A percentile compares a stretch with the other conserved stretches of the same genome.
These are phyloP conservation scores for Nemania diffusa DNA, from an alignment of 2,329 filamentous ascomycete species.

Conservation along the genomic window DNA sequence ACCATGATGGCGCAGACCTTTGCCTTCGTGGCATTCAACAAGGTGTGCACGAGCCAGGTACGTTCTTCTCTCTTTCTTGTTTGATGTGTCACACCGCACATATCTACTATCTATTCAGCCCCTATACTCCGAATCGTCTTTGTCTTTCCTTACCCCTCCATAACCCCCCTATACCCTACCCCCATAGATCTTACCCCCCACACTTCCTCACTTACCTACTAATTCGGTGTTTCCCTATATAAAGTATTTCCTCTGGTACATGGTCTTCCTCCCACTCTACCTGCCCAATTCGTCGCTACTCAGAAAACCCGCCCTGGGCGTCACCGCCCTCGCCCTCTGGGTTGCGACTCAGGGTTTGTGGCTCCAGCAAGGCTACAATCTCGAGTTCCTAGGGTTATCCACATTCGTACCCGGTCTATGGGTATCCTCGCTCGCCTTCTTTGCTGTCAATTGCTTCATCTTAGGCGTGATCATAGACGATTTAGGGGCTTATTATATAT, in stretches of 20 bases:
- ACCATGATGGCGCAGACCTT: slow-evolving; percentile 96
- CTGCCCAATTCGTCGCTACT: slow-evolving; percentile 83
- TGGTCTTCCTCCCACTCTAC: slow-evolving; percentile 91
- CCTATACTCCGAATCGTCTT: no score
- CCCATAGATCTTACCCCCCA: not conserved
- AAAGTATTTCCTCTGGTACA: slow-evolving; percentile 98
- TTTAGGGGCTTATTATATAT: slow-evolving; percentile 46
- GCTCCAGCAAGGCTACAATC: slow-evolving; percentile 78
- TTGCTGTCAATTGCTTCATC: slow-evolving; percentile 87
- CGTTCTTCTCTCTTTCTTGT: slow-evolving; percentile 41
- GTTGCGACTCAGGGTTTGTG: slow-evolving; percentile 77
- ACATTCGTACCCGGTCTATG: slow-evolving; percentile 90
- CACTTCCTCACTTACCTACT: not conserved
- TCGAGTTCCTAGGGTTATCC: slow-evolving; percentile 83
- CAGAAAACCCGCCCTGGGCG: slow-evolving; percentile 66
- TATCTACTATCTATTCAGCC: not conserved
- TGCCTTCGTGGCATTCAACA: slow-evolving; percentile 97
- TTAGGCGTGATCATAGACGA: slow-evolving; percentile 82
- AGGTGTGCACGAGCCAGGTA: slow-evolving; percentile 98
- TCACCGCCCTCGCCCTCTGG: slow-evolving; percentile 77
- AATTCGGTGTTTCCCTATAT: slow-evolving; percentile 31
- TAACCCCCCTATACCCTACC: not conserved
- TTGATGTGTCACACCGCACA: not conserved
- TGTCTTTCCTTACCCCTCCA: not conserved
- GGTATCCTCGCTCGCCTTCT: slow-evolving; percentile 79